Conservation (phyloP, 306 rosid species). For the Prosopis cineraria region DNA sequence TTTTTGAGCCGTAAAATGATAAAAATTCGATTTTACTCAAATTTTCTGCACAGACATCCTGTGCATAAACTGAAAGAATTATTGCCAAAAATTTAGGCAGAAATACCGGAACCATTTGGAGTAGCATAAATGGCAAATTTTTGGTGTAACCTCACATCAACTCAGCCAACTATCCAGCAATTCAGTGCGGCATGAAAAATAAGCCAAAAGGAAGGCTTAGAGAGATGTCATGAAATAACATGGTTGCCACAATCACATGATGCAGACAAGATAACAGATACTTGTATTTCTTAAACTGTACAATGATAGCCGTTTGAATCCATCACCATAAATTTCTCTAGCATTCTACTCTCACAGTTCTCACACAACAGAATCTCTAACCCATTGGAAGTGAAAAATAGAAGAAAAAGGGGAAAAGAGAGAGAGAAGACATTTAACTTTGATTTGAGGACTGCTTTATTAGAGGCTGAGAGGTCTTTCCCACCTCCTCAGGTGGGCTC, state of each 20-base stretch:
- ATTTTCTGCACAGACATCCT: background rate
- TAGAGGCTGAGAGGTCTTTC: slow-evolving; percentile 91
- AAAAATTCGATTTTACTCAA: background rate
- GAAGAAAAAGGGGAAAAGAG: too few relatives aligned
- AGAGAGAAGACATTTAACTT: slow-evolving; percentile 32
- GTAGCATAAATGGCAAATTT: slow-evolving; percentile 1
- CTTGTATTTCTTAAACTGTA: slow-evolving; percentile 62
- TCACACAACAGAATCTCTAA: slow-evolving; percentile 37
- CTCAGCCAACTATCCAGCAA: slow-evolving; percentile 9
- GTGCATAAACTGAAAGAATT: slow-evolving; percentile 11
- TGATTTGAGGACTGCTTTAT: slow-evolving; percentile 86
- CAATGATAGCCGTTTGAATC: slow-evolving; percentile 51
- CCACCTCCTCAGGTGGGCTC: slow-evolving; percentile 85
- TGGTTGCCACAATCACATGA: slow-evolving; percentile 18
- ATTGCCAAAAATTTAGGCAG: slow-evolving; percentile 35
- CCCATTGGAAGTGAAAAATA: slow-evolving; percentile 35
- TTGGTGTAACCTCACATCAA: background rate
- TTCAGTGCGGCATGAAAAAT: background rate
- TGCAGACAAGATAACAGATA: slow-evolving; percentile 35
- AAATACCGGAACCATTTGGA: slow-evolving; percentile 30
- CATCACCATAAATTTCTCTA: slow-evolving; percentile 30
- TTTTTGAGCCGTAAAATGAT: background rate
- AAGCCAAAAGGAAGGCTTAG: background rate
- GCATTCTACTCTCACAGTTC: slow-evolving; percentile 41
- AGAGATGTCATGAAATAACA: slow-evolving; percentile 6